Percentiles rank a stretch among this genome's conserved stretches.
Evolutionary conservation across 1,284 basidiomycete species (phyloP).

Genomic region (Fomitiporia mediterranea): DNA sequence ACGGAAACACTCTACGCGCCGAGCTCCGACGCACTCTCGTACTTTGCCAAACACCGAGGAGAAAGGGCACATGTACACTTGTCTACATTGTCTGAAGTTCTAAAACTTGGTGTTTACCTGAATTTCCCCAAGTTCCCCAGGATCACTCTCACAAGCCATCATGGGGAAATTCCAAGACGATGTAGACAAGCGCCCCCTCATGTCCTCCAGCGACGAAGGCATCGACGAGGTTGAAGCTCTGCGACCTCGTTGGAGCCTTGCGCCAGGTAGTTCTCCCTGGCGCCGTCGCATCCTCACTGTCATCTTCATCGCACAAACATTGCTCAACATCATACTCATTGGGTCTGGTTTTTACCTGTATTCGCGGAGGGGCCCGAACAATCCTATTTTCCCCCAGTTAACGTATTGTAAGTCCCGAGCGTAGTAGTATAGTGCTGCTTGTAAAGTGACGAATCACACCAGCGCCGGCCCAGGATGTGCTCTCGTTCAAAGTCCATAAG

Average conservation of each 20-base stretch:
- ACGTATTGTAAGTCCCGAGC: background rate
- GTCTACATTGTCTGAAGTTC: background rate
- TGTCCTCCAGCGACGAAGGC: background rate
- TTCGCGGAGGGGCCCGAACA: background rate
- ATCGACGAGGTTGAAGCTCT: background rate
- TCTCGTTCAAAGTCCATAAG: constrained; percentile 25
- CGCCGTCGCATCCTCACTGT: background rate
- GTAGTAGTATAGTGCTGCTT: too few species aligned
- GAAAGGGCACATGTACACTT: background rate
- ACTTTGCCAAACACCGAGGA: background rate
- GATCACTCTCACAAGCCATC: background rate
- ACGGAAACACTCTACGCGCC: background rate
- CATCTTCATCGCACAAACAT: background rate
- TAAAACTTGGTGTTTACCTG: background rate
- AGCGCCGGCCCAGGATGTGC: constrained; percentile 24
- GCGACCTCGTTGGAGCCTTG: background rate
- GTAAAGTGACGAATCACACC: too few species aligned
- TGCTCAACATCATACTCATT: constrained; percentile 1
- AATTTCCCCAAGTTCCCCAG: background rate
- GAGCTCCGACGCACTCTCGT: background rate
- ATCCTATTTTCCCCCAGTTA: background rate
- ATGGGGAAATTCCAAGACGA: background rate
- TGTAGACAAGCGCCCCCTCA: background rate
- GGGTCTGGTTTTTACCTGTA: background rate
- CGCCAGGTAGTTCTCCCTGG: background rate